Base-by-base conservation (phyloP, 345 rosid species). In the Eucalyptus curtisii region DNA sequence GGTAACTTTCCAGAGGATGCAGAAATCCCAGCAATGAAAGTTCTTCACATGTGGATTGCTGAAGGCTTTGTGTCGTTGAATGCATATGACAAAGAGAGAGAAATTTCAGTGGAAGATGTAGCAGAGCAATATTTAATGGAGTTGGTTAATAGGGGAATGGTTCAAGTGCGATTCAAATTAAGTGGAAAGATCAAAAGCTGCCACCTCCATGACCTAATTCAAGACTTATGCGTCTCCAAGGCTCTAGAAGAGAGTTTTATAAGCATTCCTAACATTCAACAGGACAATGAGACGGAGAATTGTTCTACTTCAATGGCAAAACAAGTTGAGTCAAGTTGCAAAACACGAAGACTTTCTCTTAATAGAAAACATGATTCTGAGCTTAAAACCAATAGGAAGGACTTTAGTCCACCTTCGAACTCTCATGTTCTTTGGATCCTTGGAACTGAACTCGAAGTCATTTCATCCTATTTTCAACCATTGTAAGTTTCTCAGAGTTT, bases 11-110 rank as follows among this genome's bases (percentile, higher is more conserved):
- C 93, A 0, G 90, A 91, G 76, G 92, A 93, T 88, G 88, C 86
- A 87, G 92, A 91, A 12, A 94, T 95, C 87, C 90, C 89, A 2
- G 86, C 89, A 1, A 92, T 89, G 80, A 88, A 93, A 55, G 86
- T 95, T 87, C 82, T 93, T 66, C 86, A 86, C 64, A 90, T 92
- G 88, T 95, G 94, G 96, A 89, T 92, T 27, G 93, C 93, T 7
- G 94, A 93, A 87, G 96, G 96, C 19, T 79, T 94, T 64, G 86
- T 93, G 53, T 27, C 89, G 11, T 55, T 19, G 12, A 33, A 42
- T 16, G 25, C 11, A 64, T 81, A 53, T 5, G 68, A 57, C 5
- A 8, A n/a, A 50, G 86, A 49, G 25, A 88, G 89, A 33, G 90
- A 89, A 48, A 90, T 55, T 17, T 33, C 47, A 3, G 44, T 89